A percentile compares a stretch with the other conserved stretches of the same genome.
Evolutionary conservation across 768 basidiomycete species (phyloP).

Genomic region (Rickenella mellea): DNA sequence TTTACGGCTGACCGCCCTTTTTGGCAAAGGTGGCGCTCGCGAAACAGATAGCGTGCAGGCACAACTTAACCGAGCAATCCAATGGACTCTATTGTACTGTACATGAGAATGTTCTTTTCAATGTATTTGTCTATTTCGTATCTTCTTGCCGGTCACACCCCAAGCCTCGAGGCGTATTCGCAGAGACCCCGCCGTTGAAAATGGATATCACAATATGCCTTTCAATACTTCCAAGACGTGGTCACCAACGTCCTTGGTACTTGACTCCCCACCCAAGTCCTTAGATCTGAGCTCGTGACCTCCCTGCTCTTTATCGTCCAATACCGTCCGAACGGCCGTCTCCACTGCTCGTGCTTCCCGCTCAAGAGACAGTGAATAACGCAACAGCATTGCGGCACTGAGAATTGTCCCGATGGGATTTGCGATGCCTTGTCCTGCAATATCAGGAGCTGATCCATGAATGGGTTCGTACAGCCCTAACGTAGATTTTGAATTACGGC

Average conservation of each 20-base stretch:
- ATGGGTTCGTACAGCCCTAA: constrained; percentile 95
- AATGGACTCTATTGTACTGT: too few species aligned
- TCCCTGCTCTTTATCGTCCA: constrained; percentile 61
- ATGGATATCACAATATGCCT: constrained; percentile 42
- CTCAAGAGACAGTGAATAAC: constrained; percentile 89
- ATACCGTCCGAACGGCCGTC: constrained; percentile 78
- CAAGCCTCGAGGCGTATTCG: too few species aligned
- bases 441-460: constrained; percentile 91
- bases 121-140: too few species aligned
- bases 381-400: constrained; percentile 84
- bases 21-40: too few species aligned
- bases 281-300: constrained; percentile 75
- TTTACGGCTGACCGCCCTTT: too few species aligned
- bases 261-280: constrained; percentile 75
- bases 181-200: too few species aligned
- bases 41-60: too few species aligned
- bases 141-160: too few species aligned
- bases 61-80: too few species aligned
- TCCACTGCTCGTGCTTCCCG: constrained; percentile 81
- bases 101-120: too few species aligned
- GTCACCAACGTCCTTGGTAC: constrained; percentile 78
- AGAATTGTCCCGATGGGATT: constrained; percentile 95
- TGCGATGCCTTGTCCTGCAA: constrained; percentile 88
- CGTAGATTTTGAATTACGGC: constrained; percentile 62
- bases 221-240: constrained; percentile 68